Evolutionary conservation across 441 rosid species (phyloP).

Genomic region (Viola pubescens): DNA sequence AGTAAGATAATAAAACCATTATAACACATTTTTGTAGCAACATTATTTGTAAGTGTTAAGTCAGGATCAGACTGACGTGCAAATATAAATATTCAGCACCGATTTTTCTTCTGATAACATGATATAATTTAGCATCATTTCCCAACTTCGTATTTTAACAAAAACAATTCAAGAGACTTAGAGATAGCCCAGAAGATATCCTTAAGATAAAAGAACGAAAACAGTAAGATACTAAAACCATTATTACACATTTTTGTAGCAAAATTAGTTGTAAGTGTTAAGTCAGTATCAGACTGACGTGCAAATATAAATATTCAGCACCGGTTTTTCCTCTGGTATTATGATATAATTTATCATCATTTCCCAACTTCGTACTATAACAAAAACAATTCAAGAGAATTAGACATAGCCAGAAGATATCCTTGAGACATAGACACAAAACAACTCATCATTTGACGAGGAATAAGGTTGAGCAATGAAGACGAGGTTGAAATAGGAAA

Average conservation of each 20-base stretch:
- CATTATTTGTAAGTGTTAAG: background rate
- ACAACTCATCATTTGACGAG: no score
- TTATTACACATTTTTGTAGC: background rate
- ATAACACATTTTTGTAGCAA: background rate
- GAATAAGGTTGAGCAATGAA: no score
- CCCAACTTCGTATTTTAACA: conserved; percentile 9
- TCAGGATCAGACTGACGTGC: conserved; percentile 23
- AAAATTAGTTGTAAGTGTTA: background rate
- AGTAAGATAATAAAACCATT: background rate
- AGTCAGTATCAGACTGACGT: conserved; percentile 48
- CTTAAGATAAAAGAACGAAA: no score
- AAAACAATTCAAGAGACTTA: background rate
- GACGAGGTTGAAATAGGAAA: no score
- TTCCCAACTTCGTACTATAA: conserved; percentile 14
- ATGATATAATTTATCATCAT: conserved; percentile 22
- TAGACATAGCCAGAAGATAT: background rate
- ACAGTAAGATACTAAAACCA: background rate
- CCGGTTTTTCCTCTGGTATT: conserved; percentile 23
- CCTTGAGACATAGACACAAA: no score
- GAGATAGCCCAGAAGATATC: background rate
- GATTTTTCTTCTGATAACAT: conserved; percentile 6
- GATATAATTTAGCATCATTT: conserved; percentile 24
- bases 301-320: conserved; percentile 42
- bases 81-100: conserved; percentile 11
- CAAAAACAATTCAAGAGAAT: background rate